Percentiles rank a stretch among this genome's conserved stretches.
These are phyloP conservation scores for Pelargonium citronellum DNA, from an alignment of 441 rosid species.

Conservation along the genomic window DNA sequence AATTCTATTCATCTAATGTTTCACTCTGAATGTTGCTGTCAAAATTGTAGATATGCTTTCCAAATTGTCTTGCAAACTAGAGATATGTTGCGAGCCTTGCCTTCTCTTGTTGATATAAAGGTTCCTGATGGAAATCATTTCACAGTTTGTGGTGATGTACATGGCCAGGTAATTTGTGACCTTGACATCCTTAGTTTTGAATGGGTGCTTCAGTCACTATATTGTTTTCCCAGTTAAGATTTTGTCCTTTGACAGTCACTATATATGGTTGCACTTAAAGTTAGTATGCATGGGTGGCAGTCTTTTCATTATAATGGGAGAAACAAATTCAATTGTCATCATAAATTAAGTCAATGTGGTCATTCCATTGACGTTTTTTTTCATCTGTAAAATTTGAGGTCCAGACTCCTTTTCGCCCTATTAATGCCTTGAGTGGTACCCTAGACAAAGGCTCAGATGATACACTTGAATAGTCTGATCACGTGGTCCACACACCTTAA, in stretches of 20 bases:
- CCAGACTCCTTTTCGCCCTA: neutral
- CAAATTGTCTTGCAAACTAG: constrained; percentile 86
- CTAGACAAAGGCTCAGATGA: too few relatives aligned
- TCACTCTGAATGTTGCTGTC: constrained; percentile 17
- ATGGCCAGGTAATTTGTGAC: constrained; percentile 76
- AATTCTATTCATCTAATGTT: constrained; percentile 10
- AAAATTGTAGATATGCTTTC: constrained; percentile 68
- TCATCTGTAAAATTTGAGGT: neutral
- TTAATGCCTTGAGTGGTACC: neutral
- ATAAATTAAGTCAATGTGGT: neutral
- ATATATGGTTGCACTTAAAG: neutral
- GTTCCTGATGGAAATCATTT: constrained; percentile 66
- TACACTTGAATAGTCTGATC: too few relatives aligned
- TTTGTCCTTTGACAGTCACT: neutral
- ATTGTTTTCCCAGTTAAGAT: neutral
- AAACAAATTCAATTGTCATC: neutral
- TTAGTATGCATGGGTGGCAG: neutral
- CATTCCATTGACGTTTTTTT: neutral
- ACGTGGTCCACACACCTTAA: too few relatives aligned
- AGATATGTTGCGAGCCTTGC: constrained; percentile 61
- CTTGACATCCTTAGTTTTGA: constrained; percentile 13
- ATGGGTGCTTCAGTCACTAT: neutral
- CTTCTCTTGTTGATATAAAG: constrained; percentile 76
- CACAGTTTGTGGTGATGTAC: constrained; percentile 97
- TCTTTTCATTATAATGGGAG: neutral